Evolutionary conservation across 2,329 filamentous ascomycete genomes (phyloP).

Genomic region (Chaetomium sp.): DNA sequence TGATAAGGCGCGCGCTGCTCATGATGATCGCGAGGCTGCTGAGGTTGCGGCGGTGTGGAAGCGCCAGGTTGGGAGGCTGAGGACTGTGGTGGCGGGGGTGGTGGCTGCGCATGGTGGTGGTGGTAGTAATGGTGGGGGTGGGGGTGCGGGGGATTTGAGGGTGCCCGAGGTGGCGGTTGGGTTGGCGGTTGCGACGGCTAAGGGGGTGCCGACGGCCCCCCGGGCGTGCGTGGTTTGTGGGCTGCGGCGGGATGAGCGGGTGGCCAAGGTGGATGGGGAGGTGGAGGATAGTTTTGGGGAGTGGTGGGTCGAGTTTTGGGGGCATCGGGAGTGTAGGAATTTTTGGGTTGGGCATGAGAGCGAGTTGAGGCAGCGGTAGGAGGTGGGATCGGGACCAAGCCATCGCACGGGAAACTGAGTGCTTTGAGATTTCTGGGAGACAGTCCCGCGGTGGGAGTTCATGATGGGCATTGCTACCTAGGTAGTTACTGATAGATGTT

Average conservation of each 20-base stretch:
- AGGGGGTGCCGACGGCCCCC: slow-evolving; percentile 72
- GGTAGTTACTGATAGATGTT: neutral
- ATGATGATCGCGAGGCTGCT: slow-evolving; percentile 81
- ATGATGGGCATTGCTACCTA: neutral
- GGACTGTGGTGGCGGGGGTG: slow-evolving; percentile 69
- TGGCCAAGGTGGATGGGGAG: slow-evolving; percentile 72
- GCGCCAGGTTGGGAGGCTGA: slow-evolving; percentile 71
- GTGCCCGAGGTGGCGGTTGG: slow-evolving; percentile 73
- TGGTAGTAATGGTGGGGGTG: no score
- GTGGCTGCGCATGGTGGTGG: slow-evolving; percentile 52
- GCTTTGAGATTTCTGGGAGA: neutral
- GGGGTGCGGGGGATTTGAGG: slow-evolving; percentile 42
- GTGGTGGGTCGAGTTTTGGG: slow-evolving; percentile 94
- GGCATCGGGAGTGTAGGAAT: slow-evolving; percentile 73
- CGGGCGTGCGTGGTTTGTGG: slow-evolving; percentile 85
- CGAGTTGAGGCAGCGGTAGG: slow-evolving; percentile 66
- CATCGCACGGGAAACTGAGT: no score
- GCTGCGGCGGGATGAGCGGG: slow-evolving; percentile 81
- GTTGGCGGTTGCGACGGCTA: slow-evolving; percentile 68
- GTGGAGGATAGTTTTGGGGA: slow-evolving; percentile 92
- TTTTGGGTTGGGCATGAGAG: slow-evolving; percentile 83
- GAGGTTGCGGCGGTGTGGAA: slow-evolving; percentile 78
- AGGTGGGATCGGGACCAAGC: no score
- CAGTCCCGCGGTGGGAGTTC: neutral
- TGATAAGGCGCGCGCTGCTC: slow-evolving; percentile 77